phyloP scores from a whole-genome alignment of 257 asterid species.

The Jacaranda mimosifolia region DNA sequence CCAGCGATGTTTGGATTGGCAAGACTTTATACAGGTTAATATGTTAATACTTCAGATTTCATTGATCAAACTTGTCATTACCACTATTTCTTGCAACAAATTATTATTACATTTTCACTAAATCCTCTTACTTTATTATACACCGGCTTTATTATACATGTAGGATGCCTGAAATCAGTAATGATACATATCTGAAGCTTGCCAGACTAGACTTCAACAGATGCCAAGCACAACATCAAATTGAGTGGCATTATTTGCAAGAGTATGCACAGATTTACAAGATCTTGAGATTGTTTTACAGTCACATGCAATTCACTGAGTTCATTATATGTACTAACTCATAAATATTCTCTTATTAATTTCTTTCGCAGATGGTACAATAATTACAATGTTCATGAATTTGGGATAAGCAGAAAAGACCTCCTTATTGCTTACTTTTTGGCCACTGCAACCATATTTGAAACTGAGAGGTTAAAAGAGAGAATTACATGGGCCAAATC shows the following conservation, averaged over 20 bases:
- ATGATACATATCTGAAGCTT: constrained; percentile 46
- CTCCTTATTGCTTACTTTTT: constrained; percentile 49
- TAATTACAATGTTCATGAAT: constrained; percentile 34
- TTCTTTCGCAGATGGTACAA: constrained; percentile 48
- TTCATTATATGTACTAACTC: no score
- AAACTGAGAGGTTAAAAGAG: constrained; percentile 47
- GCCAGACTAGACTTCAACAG: constrained; percentile 56
- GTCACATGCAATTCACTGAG: no score
- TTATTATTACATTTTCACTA: no score
- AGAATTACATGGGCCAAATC: constrained; percentile 55
- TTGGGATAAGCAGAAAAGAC: constrained; percentile 46
- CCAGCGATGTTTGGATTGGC: constrained; percentile 49
- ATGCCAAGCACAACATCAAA: constrained; percentile 63
- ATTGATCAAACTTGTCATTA: no score
- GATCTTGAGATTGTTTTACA: no score
- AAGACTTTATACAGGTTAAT: constrained; percentile 48
- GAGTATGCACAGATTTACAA: constrained; percentile 3
- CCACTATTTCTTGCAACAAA: no score
- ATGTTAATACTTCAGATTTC: no score
- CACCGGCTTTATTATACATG: no score
- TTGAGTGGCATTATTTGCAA: constrained; percentile 54
- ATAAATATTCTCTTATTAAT: no score
- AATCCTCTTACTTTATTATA: no score
- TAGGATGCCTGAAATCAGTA: constrained; percentile 58
- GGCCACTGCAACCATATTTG: constrained; percentile 51